These are phyloP conservation scores for Tolypocladium guangdongense DNA, from an alignment of 2,329 filamentous ascomycete species.

Conservation along the genomic window DNA sequence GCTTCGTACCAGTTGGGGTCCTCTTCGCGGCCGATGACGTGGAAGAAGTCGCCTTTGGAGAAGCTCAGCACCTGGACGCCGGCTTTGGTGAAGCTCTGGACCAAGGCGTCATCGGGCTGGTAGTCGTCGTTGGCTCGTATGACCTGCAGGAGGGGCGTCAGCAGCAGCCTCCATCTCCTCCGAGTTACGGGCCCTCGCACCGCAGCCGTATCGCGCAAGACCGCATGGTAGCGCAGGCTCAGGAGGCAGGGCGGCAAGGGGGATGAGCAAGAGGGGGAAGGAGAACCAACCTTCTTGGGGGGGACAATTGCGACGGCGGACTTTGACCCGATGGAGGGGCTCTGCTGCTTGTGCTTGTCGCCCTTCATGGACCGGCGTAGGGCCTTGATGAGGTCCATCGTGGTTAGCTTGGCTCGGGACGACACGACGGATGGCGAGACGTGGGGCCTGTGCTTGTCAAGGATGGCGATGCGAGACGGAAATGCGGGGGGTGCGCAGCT, in stretches of 20 bases:
- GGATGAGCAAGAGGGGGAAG: background rate
- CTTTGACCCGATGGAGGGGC: constrained; percentile 68
- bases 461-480: background rate
- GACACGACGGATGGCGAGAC: background rate
- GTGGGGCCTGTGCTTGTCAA: too few species aligned
- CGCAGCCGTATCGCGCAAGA: background rate
- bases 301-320: constrained; percentile 80
- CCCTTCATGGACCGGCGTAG: constrained; percentile 84
- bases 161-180: background rate
- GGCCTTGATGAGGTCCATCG: constrained; percentile 46
- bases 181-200: background rate
- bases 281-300: constrained; percentile 70
- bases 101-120: constrained; percentile 61
- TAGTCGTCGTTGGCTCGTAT: constrained; percentile 97
- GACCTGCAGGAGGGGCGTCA: constrained; percentile 49
- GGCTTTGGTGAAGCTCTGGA: constrained; percentile 79
- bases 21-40: constrained; percentile 92
- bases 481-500: background rate
- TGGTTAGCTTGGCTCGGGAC: constrained; percentile 22
- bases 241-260: background rate
- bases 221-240: background rate
- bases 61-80: constrained; percentile 76
- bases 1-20: constrained; percentile 97
- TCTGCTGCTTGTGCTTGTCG: constrained; percentile 69
- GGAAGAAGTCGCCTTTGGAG: constrained; percentile 92